Base-by-base conservation (phyloP, 1,284 basidiomycete genomes). In the Pholiota adiposa region DNA sequence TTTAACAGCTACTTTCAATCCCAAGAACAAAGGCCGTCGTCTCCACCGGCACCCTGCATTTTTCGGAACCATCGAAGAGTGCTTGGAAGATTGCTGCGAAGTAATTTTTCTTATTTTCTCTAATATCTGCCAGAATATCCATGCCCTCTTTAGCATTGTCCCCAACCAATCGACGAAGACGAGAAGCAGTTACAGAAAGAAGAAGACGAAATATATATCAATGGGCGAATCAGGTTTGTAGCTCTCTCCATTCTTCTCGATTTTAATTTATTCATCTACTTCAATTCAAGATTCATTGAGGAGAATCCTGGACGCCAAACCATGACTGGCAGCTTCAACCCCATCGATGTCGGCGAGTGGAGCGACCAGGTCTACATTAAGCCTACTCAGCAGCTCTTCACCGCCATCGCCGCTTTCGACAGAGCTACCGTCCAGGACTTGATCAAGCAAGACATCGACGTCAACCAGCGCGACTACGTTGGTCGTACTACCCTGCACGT, bases 271-370 rank as follows among this genome's bases (percentile, higher is more conserved):
- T 25, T 34, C 11, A 31, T 40, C 6, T 25, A 19, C n/a, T n/a
- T 43, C 54, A n/a, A 56, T 53, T 25, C 25, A 18, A 84, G 83
- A 33, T 85, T 85, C 68, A 81, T 87, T 34, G 70, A 83, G 63
- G 83, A 86, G 53, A 79, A 87, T 62, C 83, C 85, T 0, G 85
- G 85, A 0, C 81, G 84, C 16, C 85, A 88, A 67, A 82, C 74
- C 51, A 80, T 86, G 34, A 81, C 84, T 0, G 85, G 85, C 2
- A 84, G 83, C 64, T 87, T 88, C 75, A 82, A 85, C 54, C 85
- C 85, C 0, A 86, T 87, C 62, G 84, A 87, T 63, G 82, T 80
- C n/a, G 84, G 83, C 8, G 84, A 86, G 74, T 88, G 86, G 86
- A 79, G 79, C 54, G 82, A 77, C 41, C 82, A 84, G 59, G 83